phyloP scores from a whole-genome alignment of 2,329 filamentous ascomycete genomes.

The Parastagonospora nodorum region DNA sequence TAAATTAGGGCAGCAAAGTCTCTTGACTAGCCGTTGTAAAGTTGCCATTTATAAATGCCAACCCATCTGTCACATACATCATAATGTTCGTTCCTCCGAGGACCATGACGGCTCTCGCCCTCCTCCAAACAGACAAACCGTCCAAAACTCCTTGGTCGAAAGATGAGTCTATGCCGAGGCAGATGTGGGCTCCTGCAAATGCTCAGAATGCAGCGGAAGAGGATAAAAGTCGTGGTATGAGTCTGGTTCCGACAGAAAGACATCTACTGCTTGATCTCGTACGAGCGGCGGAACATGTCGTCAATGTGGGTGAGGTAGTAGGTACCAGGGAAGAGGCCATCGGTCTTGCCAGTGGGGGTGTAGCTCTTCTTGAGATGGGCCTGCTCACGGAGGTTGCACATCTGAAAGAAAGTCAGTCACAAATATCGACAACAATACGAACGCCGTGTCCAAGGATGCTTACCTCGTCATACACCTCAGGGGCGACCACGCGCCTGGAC shows the following conservation, averaged over 20 bases:
- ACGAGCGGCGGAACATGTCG: slow-evolving; percentile 57
- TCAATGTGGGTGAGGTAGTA: slow-evolving; percentile 59
- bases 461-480: slow-evolving; percentile 56
- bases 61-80: slow-evolving; percentile 15
- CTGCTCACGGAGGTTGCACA: slow-evolving; percentile 58
- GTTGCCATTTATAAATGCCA: slow-evolving; percentile 14
- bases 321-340: slow-evolving; percentile 53
- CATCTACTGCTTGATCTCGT: slow-evolving; percentile 55
- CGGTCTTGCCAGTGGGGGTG: slow-evolving; percentile 51
- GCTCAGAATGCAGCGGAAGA: slow-evolving; percentile 38
- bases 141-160: slow-evolving; percentile 24
- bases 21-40: slow-evolving; percentile 8
- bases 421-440: slow-evolving; percentile 15
- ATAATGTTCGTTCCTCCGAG: slow-evolving; percentile 16
- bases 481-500: slow-evolving; percentile 51
- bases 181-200: slow-evolving; percentile 43
- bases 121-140: background rate
- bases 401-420: slow-evolving; percentile 44
- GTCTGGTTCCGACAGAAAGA: slow-evolving; percentile 6
- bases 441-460: slow-evolving; percentile 17
- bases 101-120: background rate
- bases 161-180: slow-evolving; percentile 34
- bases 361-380: slow-evolving; percentile 58
- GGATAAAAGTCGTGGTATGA: slow-evolving; percentile 23
- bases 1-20: slow-evolving; percentile 14